These are phyloP conservation scores for Trichophyton mentagrophytes DNA, from an alignment of 2,329 filamentous ascomycete genomes.

Conservation along the genomic window DNA sequence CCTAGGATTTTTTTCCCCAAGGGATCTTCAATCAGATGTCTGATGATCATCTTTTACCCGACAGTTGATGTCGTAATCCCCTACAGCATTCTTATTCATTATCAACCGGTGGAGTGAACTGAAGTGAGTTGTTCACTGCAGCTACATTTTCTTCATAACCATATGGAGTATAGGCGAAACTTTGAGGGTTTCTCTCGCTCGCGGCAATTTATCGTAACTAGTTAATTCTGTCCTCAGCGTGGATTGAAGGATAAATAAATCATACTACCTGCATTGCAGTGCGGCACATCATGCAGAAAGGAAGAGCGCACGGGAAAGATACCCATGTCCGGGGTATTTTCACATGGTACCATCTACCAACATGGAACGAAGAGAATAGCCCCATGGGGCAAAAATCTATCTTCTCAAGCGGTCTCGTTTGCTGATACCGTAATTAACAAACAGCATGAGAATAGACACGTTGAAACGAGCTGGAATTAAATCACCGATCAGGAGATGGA, in stretches of 20 bases:
- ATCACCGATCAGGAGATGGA: no score
- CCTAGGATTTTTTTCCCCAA: no score
- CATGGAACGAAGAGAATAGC: neutral
- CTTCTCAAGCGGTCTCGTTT: neutral
- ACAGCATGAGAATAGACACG: no score
- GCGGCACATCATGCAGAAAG: neutral
- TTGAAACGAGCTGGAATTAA: no score
- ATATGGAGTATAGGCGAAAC: neutral
- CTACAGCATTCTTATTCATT: neutral
- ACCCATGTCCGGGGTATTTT: neutral
- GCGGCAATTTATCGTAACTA: neutral
- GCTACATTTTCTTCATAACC: neutral
- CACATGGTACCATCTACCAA: neutral
- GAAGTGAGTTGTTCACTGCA: neutral
- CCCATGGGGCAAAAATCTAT: neutral
- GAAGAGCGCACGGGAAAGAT: neutral
- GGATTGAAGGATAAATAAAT: neutral
- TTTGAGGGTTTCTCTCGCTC: neutral
- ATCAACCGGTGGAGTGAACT: neutral
- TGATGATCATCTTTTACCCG: neutral
- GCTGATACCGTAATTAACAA: neutral
- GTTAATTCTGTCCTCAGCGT: neutral
- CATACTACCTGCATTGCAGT: neutral
- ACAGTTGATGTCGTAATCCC: neutral
- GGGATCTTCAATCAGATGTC: neutral